Evolutionary conservation across 306 rosid genomes (phyloP).

Genomic region (Carpinus viminea): DNA sequence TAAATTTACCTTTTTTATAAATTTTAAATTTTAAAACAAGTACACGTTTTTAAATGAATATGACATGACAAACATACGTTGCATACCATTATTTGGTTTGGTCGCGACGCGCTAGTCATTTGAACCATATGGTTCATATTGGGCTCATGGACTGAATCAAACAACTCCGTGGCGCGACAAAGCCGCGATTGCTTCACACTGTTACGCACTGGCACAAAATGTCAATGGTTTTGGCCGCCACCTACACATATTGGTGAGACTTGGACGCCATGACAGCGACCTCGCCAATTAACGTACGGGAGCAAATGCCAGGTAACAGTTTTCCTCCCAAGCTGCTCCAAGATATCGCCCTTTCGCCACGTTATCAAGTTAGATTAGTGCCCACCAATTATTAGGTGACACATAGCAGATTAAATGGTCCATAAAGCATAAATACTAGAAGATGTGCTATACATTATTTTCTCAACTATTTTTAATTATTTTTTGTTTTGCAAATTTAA

Average conservation of each 20-base stretch:
- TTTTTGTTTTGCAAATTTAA: too few relatives aligned
- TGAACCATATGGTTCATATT: neutral
- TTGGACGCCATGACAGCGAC: conserved; percentile 8
- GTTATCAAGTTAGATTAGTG: neutral
- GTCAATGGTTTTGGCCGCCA: conserved; percentile 16
- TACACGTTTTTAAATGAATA: neutral
- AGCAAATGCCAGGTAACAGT: neutral
- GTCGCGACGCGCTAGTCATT: neutral
- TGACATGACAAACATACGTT: neutral
- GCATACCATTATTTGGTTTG: neutral
- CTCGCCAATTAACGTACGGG: neutral
- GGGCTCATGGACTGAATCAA: neutral
- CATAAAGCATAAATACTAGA: conserved; percentile 24
- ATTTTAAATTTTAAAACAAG: too few relatives aligned
- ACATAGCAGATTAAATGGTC: neutral
- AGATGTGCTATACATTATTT: too few relatives aligned
- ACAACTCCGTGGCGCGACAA: conserved; percentile 4
- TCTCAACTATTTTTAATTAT: too few relatives aligned
- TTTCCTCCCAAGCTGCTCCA: neutral
- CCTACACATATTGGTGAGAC: neutral
- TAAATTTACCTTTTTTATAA: too few relatives aligned
- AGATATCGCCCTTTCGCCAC: neutral
- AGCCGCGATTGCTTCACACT: neutral
- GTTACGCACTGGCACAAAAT: neutral
- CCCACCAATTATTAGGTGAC: conserved; percentile 6